Conservation (phyloP, 768 basidiomycete genomes). For the Trametopsis cervina region DNA sequence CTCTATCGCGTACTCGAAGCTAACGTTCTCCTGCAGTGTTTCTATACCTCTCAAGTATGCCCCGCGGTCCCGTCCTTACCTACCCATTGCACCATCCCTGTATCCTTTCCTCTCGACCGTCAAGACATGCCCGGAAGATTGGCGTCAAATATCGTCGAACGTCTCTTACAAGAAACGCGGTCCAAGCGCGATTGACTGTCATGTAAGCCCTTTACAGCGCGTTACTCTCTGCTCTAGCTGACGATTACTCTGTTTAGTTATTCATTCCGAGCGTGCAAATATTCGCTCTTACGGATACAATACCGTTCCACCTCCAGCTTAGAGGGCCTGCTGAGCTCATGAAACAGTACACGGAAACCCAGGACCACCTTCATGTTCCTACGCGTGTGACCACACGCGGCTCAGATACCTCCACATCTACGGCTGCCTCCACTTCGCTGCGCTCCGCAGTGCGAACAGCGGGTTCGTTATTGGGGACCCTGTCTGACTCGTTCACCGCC, state of each 20-base stretch:
- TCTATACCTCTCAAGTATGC: conserved; percentile 42
- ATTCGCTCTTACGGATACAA: conserved; percentile 46
- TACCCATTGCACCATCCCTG: conserved; percentile 39
- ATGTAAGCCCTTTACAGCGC: conserved; percentile 33
- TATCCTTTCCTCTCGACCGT: conserved; percentile 49
- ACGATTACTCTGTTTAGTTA: conserved; percentile 31
- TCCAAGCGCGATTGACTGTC: conserved; percentile 37
- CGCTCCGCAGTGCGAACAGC: neutral
- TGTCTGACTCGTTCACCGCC: conserved; percentile 6
- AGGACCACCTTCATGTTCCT: neutral
- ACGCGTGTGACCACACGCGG: conserved; percentile 2
- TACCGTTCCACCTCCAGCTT: conserved; percentile 63
- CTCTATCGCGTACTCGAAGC: neutral
- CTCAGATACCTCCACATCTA: conserved; percentile 16
- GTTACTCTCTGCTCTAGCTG: conserved; percentile 2
- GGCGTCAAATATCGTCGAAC: conserved; percentile 43
- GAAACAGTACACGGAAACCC: neutral
- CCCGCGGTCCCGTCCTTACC: conserved; percentile 48
- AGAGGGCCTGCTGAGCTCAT: conserved; percentile 30
- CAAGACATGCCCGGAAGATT: conserved; percentile 61
- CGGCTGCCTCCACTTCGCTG: neutral
- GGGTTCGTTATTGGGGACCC: neutral
- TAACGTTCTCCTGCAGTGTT: conserved; percentile 25
- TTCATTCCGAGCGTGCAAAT: conserved; percentile 52
- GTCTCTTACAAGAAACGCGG: conserved; percentile 31